Evolutionary conservation across 2,329 filamentous ascomycete species (phyloP), one percentile per base, ranked within the genome.

Genomic region (Nakataea oryzae): DNA sequence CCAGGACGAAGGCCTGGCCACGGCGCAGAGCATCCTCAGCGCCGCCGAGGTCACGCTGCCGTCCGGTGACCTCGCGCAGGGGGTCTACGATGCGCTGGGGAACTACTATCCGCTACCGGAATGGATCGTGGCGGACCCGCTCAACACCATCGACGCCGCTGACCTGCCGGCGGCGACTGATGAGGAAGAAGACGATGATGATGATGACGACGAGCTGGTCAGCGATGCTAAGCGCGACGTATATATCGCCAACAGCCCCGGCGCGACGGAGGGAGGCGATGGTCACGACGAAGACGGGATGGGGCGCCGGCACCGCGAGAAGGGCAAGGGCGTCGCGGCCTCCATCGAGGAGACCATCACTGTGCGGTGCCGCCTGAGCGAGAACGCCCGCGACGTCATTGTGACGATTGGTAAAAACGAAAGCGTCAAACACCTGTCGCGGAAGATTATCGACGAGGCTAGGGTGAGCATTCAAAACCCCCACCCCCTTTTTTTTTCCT

Each of bases 21-120:
- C 87, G 2, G 93, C 93, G 8, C 92, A 97, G 76, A 84, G 82
- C 62, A 88, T 97, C 62, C 76, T 97, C 7, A 85, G 88, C 69
- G 92, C 92, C 1, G 88, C 86, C 11, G 91, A 87, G 28, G 82
- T 93, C 34, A 91, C 88, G 0, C 74, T 92, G 14, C 89, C 89
- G 0, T 89, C 87, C 0, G 89, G 90, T 0, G 82, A 91, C 68
- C 73, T 93, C 26, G 83, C 84, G 54, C 84, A 89, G 62, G 89
- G 89, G 12, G 86, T 81, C 24, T 93, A 91, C 68, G 90, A 93
- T 70, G 75, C 84, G 50, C 77, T 86, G 59, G 89, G 89, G 1
- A 86, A 85, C 63, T 82, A 87, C 63, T 93, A 93, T 69, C 76
- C 82, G 8, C 71, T 93, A 12, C 86, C 88, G 0, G 82, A 86